A percentile compares a stretch with the other conserved stretches of the same genome.
These are phyloP conservation scores for Fusarium scirpi DNA, from an alignment of 2,329 filamentous ascomycete species.

Conservation along the genomic window DNA sequence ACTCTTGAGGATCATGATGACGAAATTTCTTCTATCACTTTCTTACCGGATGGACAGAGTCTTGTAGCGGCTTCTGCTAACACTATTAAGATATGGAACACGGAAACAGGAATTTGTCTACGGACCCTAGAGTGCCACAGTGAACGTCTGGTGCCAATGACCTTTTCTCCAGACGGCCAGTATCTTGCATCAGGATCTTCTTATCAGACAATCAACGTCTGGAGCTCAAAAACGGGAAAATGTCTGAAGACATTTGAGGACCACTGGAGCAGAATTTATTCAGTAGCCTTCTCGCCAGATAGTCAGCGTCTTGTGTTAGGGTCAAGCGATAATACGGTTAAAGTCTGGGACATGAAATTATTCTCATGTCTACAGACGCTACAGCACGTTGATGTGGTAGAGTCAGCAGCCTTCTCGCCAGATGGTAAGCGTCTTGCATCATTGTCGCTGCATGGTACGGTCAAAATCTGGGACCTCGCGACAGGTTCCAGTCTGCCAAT, in stretches of 20 bases:
- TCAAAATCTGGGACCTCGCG: rapidly evolving
- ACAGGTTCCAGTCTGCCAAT: rapidly evolving
- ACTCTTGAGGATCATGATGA: rapidly evolving
- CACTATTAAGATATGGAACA: rapidly evolving
- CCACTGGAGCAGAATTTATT: rapidly evolving
- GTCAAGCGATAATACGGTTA: rapidly evolving
- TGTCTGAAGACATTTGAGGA: neutral
- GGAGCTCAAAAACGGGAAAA: rapidly evolving
- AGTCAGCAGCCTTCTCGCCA: neutral
- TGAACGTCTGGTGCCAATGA: rapidly evolving
- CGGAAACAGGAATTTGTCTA: rapidly evolving
- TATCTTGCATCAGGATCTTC: rapidly evolving
- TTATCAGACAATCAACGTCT: neutral
- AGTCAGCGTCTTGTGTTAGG: rapidly evolving
- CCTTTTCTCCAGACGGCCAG: no score
- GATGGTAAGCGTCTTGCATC: rapidly evolving
- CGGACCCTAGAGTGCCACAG: neutral
- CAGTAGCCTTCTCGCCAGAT: neutral
- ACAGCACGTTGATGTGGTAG: neutral
- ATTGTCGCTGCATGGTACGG: rapidly evolving
- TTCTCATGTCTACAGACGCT: neutral
- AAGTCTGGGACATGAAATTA: rapidly evolving
- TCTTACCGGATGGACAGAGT: rapidly evolving
- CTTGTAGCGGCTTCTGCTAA: rapidly evolving
- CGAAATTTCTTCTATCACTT: rapidly evolving